phyloP scores from a whole-genome alignment of 805 yeast species.

The Candida manassasensis region DNA sequence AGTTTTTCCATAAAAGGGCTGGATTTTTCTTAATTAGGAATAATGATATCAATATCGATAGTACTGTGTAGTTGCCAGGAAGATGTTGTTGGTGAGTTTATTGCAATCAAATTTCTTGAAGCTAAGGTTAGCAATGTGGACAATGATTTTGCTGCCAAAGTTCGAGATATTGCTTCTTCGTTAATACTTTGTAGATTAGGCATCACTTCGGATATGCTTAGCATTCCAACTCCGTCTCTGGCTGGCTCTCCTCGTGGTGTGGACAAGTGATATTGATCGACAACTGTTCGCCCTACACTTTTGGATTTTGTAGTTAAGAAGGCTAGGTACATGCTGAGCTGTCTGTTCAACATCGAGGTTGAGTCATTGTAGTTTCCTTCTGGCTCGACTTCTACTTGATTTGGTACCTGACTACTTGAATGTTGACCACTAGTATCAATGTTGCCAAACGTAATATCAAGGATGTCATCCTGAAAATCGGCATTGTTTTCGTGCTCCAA shows the following conservation, averaged over 20 bases:
- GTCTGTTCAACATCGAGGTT: no score
- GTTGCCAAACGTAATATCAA: constrained; percentile 3
- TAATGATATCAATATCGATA: constrained; percentile 5
- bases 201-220: constrained; percentile 14
- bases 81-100: constrained; percentile 1
- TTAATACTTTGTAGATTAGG: constrained; percentile 9
- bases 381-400: no score
- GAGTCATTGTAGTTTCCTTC: no score
- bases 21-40: constrained; percentile 1
- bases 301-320: no score
- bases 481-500: constrained; percentile 5
- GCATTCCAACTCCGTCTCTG: neutral
- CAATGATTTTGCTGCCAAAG: constrained; percentile 26
- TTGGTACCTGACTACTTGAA: no score
- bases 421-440: neutral
- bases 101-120: constrained; percentile 11
- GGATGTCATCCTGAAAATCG: constrained; percentile 1
- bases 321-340: no score
- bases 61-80: neutral
- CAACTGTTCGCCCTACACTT: no score
- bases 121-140: constrained; percentile 23
- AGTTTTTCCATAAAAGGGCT: no score
- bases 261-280: no score
- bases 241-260: neutral
- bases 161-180: constrained; percentile 13